These are phyloP conservation scores for Magnaporthiopsis poae DNA, from an alignment of 2,329 filamentous ascomycete genomes.

Conservation along the genomic window DNA sequence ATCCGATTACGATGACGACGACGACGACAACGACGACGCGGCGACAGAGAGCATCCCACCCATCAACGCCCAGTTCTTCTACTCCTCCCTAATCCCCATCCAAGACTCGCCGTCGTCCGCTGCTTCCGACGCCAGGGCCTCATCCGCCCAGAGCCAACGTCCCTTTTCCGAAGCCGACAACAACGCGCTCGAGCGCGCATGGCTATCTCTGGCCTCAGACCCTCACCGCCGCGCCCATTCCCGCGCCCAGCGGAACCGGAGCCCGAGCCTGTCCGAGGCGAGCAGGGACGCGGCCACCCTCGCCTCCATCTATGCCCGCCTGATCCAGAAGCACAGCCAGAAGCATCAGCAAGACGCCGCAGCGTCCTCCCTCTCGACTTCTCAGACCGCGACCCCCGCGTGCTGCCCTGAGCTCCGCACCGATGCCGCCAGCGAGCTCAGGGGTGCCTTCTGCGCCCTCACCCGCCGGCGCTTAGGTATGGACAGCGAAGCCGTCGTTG, in stretches of 20 bases:
- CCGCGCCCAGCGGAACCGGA: constrained; percentile 24
- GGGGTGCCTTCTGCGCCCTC: constrained; percentile 40
- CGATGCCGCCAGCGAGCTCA: constrained; percentile 38
- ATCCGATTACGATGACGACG: constrained; percentile 26
- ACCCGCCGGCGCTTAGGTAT: constrained; percentile 32
- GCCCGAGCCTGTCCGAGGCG: constrained; percentile 23
- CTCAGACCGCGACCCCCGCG: constrained; percentile 19
- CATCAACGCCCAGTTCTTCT: constrained; percentile 70
- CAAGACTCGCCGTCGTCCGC: constrained; percentile 67
- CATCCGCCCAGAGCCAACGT: constrained; percentile 46
- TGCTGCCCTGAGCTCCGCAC: constrained; percentile 40
- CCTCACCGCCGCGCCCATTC: constrained; percentile 39
- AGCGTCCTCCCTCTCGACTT: constrained; percentile 37
- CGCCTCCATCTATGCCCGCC: constrained; percentile 28
- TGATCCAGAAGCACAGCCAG: constrained; percentile 37
- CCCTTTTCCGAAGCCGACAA: constrained; percentile 76
- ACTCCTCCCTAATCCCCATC: constrained; percentile 69
- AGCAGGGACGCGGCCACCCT: constrained; percentile 28
- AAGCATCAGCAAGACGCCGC: constrained; percentile 34
- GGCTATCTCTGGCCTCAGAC: constrained; percentile 50
- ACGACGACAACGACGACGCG: constrained; percentile 27
- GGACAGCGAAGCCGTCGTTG: constrained; percentile 33
- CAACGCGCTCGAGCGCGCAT: constrained; percentile 66
- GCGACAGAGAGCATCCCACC: constrained; percentile 37
- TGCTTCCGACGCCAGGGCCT: constrained; percentile 34